Conservation (phyloP, 1,139 yeast genomes). For the Magnusiomyces starmeri region DNA sequence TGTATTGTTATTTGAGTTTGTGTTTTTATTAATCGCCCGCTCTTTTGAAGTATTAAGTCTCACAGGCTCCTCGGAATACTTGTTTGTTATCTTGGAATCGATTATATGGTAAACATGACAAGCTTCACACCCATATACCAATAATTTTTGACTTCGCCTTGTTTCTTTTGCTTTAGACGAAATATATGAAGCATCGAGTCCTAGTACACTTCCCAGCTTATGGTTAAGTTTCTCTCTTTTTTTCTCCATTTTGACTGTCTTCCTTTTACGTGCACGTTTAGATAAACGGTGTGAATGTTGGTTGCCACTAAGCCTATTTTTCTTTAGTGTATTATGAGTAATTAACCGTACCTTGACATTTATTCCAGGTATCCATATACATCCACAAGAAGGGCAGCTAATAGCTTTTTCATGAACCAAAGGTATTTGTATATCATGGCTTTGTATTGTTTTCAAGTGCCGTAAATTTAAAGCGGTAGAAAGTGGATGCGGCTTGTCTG, state of each 20-base stretch:
- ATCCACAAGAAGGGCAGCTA: slow-evolving; percentile 1
- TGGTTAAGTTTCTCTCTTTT: background rate
- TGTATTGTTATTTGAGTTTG: too few relatives aligned
- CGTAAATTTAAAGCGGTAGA: slow-evolving; percentile 1
- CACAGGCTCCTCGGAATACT: background rate
- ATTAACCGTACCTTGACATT: background rate
- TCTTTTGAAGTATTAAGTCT: too few relatives aligned
- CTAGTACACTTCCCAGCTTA: background rate
- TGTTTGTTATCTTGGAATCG: background rate
- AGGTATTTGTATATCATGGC: background rate
- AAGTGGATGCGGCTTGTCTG: background rate
- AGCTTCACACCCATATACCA: background rate
- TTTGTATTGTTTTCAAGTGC: background rate
- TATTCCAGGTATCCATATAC: slow-evolving; percentile 1
- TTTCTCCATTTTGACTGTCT: background rate
- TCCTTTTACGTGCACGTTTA: background rate
- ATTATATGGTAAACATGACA: slow-evolving; percentile 2
- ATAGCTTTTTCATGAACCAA: background rate
- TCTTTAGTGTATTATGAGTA: background rate
- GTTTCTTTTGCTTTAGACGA: background rate
- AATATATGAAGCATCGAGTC: background rate
- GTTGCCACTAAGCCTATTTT: background rate
- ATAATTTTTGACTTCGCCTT: background rate
- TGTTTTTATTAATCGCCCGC: too few relatives aligned
- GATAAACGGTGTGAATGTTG: background rate